phyloP scores from a whole-genome alignment of 768 basidiomycete species.

The Termitomyces bulborhizus region DNA sequence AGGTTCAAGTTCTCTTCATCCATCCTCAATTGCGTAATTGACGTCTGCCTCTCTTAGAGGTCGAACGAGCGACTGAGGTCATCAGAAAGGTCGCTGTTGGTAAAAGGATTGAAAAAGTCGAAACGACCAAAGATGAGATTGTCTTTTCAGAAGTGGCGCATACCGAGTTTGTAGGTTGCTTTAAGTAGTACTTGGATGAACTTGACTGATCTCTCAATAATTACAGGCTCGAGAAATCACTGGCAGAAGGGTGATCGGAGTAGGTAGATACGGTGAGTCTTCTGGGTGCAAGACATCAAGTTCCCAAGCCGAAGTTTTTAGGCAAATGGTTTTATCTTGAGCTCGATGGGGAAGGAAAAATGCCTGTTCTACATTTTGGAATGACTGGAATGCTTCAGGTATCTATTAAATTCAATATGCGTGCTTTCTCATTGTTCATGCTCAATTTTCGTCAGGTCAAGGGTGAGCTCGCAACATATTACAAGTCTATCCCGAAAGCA shows the following conservation, averaged over 20 bases:
- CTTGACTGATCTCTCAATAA: background rate
- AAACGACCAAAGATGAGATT: slow-evolving; percentile 53
- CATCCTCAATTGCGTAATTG: background rate
- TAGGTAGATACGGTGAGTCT: slow-evolving; percentile 46
- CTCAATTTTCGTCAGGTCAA: slow-evolving; percentile 29
- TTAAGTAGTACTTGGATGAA: background rate
- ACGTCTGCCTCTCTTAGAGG: slow-evolving; percentile 39
- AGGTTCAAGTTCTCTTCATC: slow-evolving; percentile 24
- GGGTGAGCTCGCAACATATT: slow-evolving; percentile 41
- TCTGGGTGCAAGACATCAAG: background rate
- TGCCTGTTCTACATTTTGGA: slow-evolving; percentile 75
- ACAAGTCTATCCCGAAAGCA: slow-evolving; percentile 38
- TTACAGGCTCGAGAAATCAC: slow-evolving; percentile 47
- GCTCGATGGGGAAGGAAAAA: slow-evolving; percentile 51
- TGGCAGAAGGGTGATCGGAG: slow-evolving; percentile 40
- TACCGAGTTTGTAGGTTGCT: slow-evolving; percentile 51
- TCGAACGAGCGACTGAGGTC: slow-evolving; percentile 59
- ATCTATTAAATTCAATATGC: background rate
- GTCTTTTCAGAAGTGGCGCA: slow-evolving; percentile 56
- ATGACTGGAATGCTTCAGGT: slow-evolving; percentile 86
- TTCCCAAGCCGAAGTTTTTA: background rate
- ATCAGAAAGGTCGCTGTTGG: slow-evolving; percentile 46
- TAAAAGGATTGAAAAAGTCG: slow-evolving; percentile 48
- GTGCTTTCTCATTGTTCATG: background rate
- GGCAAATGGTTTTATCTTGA: slow-evolving; percentile 63